Evolutionary conservation across 1,139 yeast species (phyloP), one percentile per base, ranked within the genome.

Genomic region (Taiozyma onychis): DNA sequence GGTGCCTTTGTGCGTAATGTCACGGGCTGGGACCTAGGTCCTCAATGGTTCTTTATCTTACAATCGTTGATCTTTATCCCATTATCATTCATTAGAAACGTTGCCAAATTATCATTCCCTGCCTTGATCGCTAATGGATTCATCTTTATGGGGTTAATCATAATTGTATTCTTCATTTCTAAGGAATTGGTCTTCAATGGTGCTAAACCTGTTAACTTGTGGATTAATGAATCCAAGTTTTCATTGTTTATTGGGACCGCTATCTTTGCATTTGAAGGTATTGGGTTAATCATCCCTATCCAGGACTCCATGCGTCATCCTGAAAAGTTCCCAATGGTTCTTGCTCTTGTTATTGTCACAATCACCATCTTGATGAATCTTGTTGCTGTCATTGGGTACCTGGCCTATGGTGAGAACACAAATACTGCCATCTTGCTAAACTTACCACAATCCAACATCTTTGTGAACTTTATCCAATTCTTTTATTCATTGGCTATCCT

Each of bases 221-320:
- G 51, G 35, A 78, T 85, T 63, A 85, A 85, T 63, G 57, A 77
- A n/a, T 73, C 76, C 44, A 70, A 77, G 51, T 86, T 90, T 85
- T 78, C 91, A 2, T 72, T 86, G 71, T 81, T 85, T 56, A 79
- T 86, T 51, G 95, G 95, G 4, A 88, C 87, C 3, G 91, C 91
- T 0, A 88, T 86, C 22, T 85, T 88, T 52, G 83, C 93, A 1
- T 86, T 84, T 61, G 95, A 86, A 69, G 95, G 95, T 1, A 84
- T 86, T 54, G 93, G 95, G 0, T 70, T 86, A 43, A 83, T 86
- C 46, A 77, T 86, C 41, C 95, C 93, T 1, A 85, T 86, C 34
- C 89, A 86, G 62, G 80, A 85, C 49, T 80, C 91, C 3, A 86
- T 86, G 93, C 77, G 73, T 45, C 69, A 81, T 48, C 95, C 93